phyloP scores from a whole-genome alignment of 306 rosid species.

The Ceratonia siliqua region DNA sequence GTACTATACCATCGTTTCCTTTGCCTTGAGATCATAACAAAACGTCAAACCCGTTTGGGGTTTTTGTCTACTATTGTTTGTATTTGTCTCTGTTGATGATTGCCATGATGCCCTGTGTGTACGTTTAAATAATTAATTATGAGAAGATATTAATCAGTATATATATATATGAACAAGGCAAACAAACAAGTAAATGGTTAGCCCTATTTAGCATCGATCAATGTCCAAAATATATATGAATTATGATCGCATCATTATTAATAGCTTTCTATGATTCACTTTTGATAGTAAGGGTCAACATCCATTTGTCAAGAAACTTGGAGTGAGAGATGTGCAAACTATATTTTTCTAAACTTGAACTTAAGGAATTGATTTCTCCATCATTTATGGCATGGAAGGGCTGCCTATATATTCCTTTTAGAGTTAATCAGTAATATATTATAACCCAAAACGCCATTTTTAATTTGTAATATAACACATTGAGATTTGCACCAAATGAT shows the following conservation, averaged over 20 bases:
- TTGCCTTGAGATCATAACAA: constrained; percentile 36
- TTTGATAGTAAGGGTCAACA: constrained; percentile 12
- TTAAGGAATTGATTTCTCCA: neutral
- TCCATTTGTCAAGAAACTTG: neutral
- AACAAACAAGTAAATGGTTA: neutral
- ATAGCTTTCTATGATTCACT: neutral
- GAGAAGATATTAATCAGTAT: constrained; percentile 12
- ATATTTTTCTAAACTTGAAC: neutral
- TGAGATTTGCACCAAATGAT: constrained; percentile 44
- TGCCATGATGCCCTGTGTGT: constrained; percentile 51
- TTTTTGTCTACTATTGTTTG: constrained; percentile 21
- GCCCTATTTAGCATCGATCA: neutral
- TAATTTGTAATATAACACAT: neutral
- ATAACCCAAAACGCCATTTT: neutral
- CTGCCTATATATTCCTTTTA: neutral
- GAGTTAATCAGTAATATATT: neutral
- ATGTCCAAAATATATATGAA: neutral
- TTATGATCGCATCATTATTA: neutral
- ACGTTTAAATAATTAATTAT: too few relatives aligned
- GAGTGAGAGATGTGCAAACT: neutral
- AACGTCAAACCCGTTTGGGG: constrained; percentile 33
- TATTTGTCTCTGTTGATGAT: constrained; percentile 43
- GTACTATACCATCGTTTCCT: constrained; percentile 50
- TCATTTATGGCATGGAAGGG: neutral
- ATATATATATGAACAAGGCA: neutral